Evolutionary conservation across 176 grass and related monocot genomes (phyloP).

Genomic region (Panicum miliaceum): DNA sequence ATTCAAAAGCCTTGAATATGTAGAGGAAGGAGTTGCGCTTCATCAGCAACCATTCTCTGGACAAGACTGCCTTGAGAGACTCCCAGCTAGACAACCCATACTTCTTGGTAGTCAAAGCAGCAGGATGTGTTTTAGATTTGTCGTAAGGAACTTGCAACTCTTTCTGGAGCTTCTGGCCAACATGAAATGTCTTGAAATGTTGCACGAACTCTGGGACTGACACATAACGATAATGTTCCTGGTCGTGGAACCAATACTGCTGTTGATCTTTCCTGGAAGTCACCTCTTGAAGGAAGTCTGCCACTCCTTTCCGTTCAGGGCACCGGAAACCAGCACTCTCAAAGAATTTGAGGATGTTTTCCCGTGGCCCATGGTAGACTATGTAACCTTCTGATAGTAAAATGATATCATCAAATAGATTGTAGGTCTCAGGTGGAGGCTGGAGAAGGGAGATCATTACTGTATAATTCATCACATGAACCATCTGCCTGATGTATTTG

Average conservation of each 20-base stretch:
- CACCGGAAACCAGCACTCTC: constrained; percentile 61
- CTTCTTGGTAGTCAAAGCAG: constrained; percentile 44
- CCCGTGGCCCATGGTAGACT: constrained; percentile 72
- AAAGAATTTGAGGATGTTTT: constrained; percentile 66
- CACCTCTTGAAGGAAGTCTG: constrained; percentile 78
- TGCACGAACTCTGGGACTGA: constrained; percentile 50
- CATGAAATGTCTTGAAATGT: constrained; percentile 50
- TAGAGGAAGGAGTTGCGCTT: constrained; percentile 71
- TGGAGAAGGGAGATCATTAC: constrained; percentile 77
- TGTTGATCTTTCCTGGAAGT: constrained; percentile 69
- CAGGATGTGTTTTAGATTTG: constrained; percentile 46
- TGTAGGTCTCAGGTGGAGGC: constrained; percentile 75
- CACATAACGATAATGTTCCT: constrained; percentile 46
- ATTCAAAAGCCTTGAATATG: constrained; percentile 49
- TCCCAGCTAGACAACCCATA: constrained; percentile 52
- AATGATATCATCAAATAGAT: constrained; percentile 74
- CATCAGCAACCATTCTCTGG: constrained; percentile 58
- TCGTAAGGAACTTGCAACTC: constrained; percentile 54
- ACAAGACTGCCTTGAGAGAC: constrained; percentile 51
- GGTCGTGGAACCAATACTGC: constrained; percentile 55
- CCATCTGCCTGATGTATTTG: constrained; percentile 58
- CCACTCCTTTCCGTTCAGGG: constrained; percentile 65
- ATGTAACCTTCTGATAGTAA: constrained; percentile 70
- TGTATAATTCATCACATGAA: constrained; percentile 70
- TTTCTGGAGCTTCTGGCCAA: constrained; percentile 46